Evolutionary conservation across 2,329 filamentous ascomycete species (phyloP).

Genomic region (Cephalotrichum gorgonifer): DNA sequence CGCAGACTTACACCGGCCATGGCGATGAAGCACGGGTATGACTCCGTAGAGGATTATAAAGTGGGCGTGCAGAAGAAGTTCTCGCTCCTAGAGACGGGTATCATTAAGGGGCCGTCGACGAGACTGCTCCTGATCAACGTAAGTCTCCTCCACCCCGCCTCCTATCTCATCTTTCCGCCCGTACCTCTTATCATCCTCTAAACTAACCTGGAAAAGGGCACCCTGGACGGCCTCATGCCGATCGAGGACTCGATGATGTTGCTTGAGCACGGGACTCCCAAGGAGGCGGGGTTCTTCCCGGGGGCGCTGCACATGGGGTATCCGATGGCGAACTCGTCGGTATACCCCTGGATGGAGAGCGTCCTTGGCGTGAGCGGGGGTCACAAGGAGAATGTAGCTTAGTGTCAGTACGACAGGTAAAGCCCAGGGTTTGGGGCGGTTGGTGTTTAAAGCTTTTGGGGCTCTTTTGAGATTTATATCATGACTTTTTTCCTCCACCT

Average conservation of each 20-base stretch:
- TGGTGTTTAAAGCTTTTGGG: no score
- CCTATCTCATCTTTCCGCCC: background rate
- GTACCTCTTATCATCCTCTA: background rate
- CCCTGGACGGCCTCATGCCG: conserved; percentile 54
- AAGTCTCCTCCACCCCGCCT: conserved; percentile 12
- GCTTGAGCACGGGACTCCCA: conserved; percentile 53
- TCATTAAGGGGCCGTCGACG: conserved; percentile 44
- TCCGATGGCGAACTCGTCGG: conserved; percentile 43
- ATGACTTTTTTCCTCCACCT: background rate
- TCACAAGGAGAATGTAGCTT: background rate
- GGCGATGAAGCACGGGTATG: conserved; percentile 53
- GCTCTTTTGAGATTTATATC: no score
- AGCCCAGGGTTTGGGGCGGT: no score
- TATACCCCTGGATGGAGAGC: conserved; percentile 53
- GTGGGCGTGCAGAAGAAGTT: conserved; percentile 48
- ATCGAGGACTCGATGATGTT: conserved; percentile 58
- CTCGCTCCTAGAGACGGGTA: conserved; percentile 48
- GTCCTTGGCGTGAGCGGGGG: conserved; percentile 28
- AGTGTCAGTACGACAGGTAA: no score
- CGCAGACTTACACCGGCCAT: conserved; percentile 41
- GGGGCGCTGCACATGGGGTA: conserved; percentile 59
- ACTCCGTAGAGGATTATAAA: conserved; percentile 42
- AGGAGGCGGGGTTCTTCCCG: conserved; percentile 52
- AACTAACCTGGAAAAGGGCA: conserved; percentile 30
- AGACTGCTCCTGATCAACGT: conserved; percentile 52